Evolutionary conservation across 2,329 filamentous ascomycete genomes (phyloP), one percentile per base, ranked within the genome.

Genomic region (Elsinoe fawcettii): DNA sequence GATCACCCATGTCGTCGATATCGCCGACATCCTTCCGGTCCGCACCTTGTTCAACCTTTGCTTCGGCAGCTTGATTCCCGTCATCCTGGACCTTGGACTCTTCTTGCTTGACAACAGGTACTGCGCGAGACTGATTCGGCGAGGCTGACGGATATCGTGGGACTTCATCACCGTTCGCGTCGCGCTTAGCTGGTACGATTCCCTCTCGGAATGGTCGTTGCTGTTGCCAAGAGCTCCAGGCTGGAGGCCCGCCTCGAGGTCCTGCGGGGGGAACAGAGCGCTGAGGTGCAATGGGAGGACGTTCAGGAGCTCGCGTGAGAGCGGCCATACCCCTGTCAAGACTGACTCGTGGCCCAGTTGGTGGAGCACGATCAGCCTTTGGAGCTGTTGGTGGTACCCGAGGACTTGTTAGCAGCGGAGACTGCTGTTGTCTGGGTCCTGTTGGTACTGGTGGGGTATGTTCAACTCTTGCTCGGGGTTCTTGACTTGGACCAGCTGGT

Each of bases 151-250:
- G 43, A 5, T 32, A 25, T 44, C 49, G 53, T 23, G 54, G 11
- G 11, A 59, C 75, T 56, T 77, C 75, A 30, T 76, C 74, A 8
- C 65, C 67, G 18, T 69, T 67, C 32, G 68, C 66, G 58, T 78
- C 76, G 27, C 76, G 69, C 61, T 78, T 78, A 0, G 70, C 71
- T 11, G 75, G 75, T 3, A 77, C 63, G 5, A 63, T 16, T 25
- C 36, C 55, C 27, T 60, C 64, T 66, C 46, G 63, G 65, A 58
- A 65, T 62, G 51, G 65, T 30, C 71, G 72, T 73, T 73, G 76
- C 64, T 75, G 73, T 59, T 66, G 65, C 64, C 66, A 67, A n/a
- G 60, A 14, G 12, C 39, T 53, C 49, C 49, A 53, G 11, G 25
- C 30, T 37, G 20, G 32, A n/a, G 30, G 66, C 14, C 71, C 68